A percentile compares a stretch with the other conserved stretches of the same genome.
Conservation (phyloP, 2,329 filamentous ascomycete species). For the Calonectria multiphialidica region DNA sequence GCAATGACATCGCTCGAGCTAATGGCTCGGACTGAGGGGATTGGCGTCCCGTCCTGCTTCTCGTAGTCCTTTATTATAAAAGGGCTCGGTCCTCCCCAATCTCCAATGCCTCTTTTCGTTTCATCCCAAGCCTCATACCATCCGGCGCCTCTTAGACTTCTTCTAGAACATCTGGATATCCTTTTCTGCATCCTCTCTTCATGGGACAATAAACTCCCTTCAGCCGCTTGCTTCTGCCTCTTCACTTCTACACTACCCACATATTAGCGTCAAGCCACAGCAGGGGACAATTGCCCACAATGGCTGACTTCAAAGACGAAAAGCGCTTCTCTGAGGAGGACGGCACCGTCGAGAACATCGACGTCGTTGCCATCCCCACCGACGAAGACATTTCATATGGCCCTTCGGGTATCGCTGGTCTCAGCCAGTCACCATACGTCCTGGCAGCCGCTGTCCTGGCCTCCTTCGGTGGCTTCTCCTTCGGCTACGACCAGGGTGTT, state of each 20-base stretch:
- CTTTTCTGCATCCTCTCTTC: background rate
- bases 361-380: constrained; percentile 4
- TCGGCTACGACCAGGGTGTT: constrained; percentile 51
- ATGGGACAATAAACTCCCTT: background rate
- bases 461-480: constrained; percentile 38
- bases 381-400: constrained; percentile 18
- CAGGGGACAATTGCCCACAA: background rate
- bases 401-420: constrained; percentile 4
- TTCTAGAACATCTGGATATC: background rate
- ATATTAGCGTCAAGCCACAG: background rate
- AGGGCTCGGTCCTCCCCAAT: constrained; percentile 3
- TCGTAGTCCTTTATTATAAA: constrained; percentile 13
- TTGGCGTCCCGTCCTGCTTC: background rate
- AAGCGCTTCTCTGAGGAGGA: constrained; percentile 28
- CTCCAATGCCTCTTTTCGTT: background rate
- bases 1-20: constrained; percentile 18
- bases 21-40: background rate
- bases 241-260: background rate
- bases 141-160: background rate
- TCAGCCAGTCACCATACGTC: constrained; percentile 46
- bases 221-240: background rate
- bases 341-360: constrained; percentile 25
- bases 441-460: constrained; percentile 57
- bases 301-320: constrained; percentile 25
- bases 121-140: constrained; percentile 1